Percentiles rank a stretch among this genome's conserved stretches.
Evolutionary conservation across 257 asterid species (phyloP).

Genomic region (Solanum virginianum): DNA sequence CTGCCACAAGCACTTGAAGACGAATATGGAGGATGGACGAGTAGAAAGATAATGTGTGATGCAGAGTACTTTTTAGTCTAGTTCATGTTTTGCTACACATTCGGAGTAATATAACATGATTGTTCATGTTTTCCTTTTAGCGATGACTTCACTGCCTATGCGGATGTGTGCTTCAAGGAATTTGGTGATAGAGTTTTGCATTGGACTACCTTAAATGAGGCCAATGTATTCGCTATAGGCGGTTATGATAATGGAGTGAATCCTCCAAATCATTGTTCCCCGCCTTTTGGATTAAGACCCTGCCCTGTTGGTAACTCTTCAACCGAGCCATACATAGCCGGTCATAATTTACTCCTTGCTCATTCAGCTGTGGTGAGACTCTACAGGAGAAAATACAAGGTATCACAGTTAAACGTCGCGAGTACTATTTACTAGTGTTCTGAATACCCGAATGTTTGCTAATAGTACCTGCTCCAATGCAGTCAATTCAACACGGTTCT

Average conservation of each 20-base stretch:
- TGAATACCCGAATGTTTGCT: too few relatives aligned
- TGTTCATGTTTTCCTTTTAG: slow-evolving; percentile 11
- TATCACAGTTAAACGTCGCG: not conserved
- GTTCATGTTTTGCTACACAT: not conserved
- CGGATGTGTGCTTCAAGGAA: slow-evolving; percentile 49
- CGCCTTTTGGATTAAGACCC: not conserved
- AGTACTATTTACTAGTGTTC: too few relatives aligned
- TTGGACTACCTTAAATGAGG: slow-evolving; percentile 57
- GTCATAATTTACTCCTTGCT: slow-evolving; percentile 37
- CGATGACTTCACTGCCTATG: slow-evolving; percentile 38
- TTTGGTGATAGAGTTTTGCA: slow-evolving; percentile 46
- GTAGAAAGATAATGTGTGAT: slow-evolving; percentile 36
- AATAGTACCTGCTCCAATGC: too few relatives aligned
- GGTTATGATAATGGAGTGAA: slow-evolving; percentile 29
- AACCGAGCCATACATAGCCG: slow-evolving; percentile 36
- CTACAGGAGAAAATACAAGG: slow-evolving; percentile 34
- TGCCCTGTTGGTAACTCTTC: slow-evolving; percentile 32
- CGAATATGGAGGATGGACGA: slow-evolving; percentile 50
- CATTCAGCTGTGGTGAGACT: slow-evolving; percentile 29
- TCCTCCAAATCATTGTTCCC: slow-evolving; percentile 45
- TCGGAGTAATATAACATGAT: not conserved
- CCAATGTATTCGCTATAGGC: slow-evolving; percentile 27
- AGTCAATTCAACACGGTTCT: too few relatives aligned
- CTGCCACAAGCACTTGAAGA: slow-evolving; percentile 51
- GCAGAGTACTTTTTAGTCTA: not conserved